A percentile compares a stretch with the other conserved stretches of the same genome.
Conservation (phyloP, 2,329 filamentous ascomycete genomes). For the Aureobasidium mangrovei region DNA sequence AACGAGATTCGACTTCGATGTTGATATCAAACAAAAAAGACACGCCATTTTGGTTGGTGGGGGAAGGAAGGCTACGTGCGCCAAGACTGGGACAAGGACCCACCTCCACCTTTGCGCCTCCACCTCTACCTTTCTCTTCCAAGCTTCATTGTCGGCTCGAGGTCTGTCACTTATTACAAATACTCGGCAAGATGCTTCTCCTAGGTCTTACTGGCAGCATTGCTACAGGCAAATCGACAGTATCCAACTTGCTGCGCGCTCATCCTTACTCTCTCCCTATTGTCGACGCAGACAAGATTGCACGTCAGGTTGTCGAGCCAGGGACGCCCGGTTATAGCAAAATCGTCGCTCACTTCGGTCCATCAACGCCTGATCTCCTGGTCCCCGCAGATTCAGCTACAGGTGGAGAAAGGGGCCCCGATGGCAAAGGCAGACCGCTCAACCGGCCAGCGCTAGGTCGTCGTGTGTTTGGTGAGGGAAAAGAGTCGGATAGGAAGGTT, state of each 20-base stretch:
- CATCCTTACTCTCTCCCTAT: conserved; percentile 80
- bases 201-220: conserved; percentile 96
- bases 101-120: not conserved
- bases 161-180: not conserved
- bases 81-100: not conserved
- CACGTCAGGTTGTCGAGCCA: conserved; percentile 88
- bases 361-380: conserved; percentile 78
- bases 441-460: conserved; percentile 79
- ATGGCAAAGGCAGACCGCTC: conserved; percentile 61
- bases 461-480: conserved; percentile 73
- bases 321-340: conserved; percentile 75
- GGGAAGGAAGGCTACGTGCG: not conserved
- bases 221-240: conserved; percentile 95
- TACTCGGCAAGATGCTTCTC: conserved; percentile 60
- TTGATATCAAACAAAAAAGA: too few species aligned
- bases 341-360: conserved; percentile 72
- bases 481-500: conserved; percentile 64
- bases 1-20: too few species aligned
- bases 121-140: too few species aligned
- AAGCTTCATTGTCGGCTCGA: not conserved
- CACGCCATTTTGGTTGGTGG: too few species aligned
- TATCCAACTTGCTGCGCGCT: conserved; percentile 70
- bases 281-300: conserved; percentile 87
- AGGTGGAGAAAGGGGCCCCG: conserved; percentile 42
- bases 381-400: conserved; percentile 45